Percentiles rank a stretch among this genome's conserved stretches.
Conservation (phyloP, 495 filamentous ascomycete species). For the Pyrenula massariospora region DNA sequence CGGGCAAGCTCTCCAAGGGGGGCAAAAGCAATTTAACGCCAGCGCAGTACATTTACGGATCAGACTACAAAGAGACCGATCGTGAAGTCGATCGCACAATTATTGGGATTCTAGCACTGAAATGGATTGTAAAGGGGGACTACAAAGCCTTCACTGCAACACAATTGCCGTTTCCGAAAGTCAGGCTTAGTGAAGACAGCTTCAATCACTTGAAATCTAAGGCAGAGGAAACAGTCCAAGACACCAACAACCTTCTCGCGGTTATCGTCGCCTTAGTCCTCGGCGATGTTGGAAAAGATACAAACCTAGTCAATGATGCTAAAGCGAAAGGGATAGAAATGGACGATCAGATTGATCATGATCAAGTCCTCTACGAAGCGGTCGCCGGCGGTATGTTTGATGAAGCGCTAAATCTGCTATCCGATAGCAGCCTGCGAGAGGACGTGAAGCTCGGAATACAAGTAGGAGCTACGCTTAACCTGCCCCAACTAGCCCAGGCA, state of each 20-base stretch:
- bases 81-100: conserved; percentile 25
- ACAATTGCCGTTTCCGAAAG: conserved; percentile 4
- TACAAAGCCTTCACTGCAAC: conserved; percentile 15
- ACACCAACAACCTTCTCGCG: conserved; percentile 11
- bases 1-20: too few relatives aligned
- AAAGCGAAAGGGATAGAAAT: not conserved
- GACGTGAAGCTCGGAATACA: conserved; percentile 13
- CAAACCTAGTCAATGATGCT: conserved; percentile 9
- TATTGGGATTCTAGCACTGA: conserved; percentile 17
- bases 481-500: conserved; percentile 21
- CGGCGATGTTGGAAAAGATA: conserved; percentile 30
- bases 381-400: conserved; percentile 20
- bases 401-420: conserved; percentile 11
- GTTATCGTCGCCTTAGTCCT: conserved; percentile 21
- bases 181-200: conserved; percentile 1
- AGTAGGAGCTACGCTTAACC: conserved; percentile 29
- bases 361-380: not conserved
- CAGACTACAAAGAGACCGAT: not conserved
- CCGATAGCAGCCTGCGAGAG: conserved; percentile 9
- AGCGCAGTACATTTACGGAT: not conserved
- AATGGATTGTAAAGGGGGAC: conserved; percentile 20
- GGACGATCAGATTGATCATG: not conserved
- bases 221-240: not conserved
- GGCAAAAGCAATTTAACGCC: not conserved
- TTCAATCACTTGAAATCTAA: not conserved